These are phyloP conservation scores for Fusarium dlaminii DNA, from an alignment of 2,329 filamentous ascomycete genomes.

Conservation along the genomic window DNA sequence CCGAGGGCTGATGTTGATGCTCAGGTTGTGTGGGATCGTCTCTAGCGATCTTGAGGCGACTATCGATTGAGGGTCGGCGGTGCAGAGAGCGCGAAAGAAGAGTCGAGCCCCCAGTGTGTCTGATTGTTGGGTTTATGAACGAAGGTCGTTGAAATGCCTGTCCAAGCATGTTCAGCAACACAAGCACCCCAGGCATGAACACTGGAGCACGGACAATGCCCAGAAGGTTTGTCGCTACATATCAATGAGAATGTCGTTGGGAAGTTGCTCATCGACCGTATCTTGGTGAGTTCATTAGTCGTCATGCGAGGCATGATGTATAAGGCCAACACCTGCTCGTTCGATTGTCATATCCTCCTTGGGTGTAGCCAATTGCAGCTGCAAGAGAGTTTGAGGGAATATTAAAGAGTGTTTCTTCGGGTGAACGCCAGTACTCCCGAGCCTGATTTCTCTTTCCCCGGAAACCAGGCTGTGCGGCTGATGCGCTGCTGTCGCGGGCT, in stretches of 20 bases:
- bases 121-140: background rate
- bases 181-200: too few relatives aligned
- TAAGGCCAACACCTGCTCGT: accelerated
- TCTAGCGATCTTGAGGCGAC: background rate
- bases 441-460: too few relatives aligned
- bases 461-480: too few relatives aligned
- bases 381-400: too few relatives aligned
- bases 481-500: too few relatives aligned
- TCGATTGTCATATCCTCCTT: too few relatives aligned
- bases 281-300: background rate
- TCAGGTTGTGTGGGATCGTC: accelerated
- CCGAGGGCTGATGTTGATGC: background rate
- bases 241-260: background rate
- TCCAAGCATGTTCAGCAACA: background rate
- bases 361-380: too few relatives aligned
- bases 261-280: background rate
- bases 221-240: too few relatives aligned
- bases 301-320: background rate
- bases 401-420: too few relatives aligned
- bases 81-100: background rate
- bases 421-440: too few relatives aligned
- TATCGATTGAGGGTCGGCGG: accelerated
- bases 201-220: too few relatives aligned
- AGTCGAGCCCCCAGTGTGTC: background rate
- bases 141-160: background rate